A percentile compares a stretch with the other conserved stretches of the same genome.
These are phyloP conservation scores for Carpinus fangiana DNA, from an alignment of 306 rosid species.

Conservation along the genomic window DNA sequence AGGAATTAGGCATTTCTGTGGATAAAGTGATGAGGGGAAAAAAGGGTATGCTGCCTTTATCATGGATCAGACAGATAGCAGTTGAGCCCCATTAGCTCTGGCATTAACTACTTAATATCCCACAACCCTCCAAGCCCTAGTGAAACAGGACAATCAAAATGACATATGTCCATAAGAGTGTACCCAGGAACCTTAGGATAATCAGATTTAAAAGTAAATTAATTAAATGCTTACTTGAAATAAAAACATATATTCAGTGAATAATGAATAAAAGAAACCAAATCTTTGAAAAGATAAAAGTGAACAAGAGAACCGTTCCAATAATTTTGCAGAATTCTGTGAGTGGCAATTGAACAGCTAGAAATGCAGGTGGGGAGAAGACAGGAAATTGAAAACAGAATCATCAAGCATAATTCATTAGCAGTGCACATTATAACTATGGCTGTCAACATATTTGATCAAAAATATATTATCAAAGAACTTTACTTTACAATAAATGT, in stretches of 20 bases:
- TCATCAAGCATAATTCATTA: not conserved
- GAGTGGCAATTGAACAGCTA: not conserved
- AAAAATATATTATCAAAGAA: too few relatives aligned
- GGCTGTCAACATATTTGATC: not conserved
- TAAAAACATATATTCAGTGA: not conserved
- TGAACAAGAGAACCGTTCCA: not conserved
- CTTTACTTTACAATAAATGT: too few relatives aligned
- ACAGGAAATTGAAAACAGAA: not conserved
- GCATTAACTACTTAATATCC: not conserved
- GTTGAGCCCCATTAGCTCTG: not conserved
- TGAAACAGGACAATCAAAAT: not conserved
- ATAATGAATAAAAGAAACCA: not conserved
- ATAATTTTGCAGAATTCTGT: not conserved
- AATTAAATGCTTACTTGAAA: not conserved
- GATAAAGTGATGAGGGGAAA: too few relatives aligned
- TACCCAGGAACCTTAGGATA: too few relatives aligned
- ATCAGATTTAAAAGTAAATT: not conserved
- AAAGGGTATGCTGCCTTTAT: not conserved
- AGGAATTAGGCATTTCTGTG: not conserved
- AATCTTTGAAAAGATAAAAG: not conserved
- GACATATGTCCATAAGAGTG: not conserved
- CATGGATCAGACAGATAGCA: not conserved
- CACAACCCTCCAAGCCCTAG: too few relatives aligned
- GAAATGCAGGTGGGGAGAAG: not conserved
- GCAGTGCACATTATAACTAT: not conserved